These are phyloP conservation scores for Huntiella savannae DNA, from an alignment of 2,329 filamentous ascomycete species.

Conservation along the genomic window DNA sequence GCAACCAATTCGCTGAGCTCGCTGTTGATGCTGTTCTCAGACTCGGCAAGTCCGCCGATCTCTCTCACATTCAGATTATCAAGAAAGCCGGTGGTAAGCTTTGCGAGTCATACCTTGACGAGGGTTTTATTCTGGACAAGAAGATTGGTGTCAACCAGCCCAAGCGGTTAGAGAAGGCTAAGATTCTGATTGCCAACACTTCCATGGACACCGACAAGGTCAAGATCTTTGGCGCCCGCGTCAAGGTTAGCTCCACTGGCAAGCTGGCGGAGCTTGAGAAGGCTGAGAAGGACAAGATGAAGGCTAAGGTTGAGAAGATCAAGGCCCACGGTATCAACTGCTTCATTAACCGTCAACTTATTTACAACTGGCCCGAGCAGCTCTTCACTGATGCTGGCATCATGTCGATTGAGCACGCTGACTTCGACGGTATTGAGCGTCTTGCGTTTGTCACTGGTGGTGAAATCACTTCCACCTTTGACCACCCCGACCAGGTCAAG, in stretches of 20 bases:
- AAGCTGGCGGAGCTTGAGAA: slow-evolving; percentile 97
- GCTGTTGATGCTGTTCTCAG: slow-evolving; percentile 83
- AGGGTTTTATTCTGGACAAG: slow-evolving; percentile 97
- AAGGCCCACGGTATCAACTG: slow-evolving; percentile 98
- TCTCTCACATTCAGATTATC: slow-evolving; percentile 97
- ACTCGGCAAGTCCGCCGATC: slow-evolving; percentile 74
- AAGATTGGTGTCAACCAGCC: slow-evolving; percentile 98
- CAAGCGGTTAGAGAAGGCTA: slow-evolving; percentile 91
- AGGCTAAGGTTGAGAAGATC: slow-evolving; percentile 95
- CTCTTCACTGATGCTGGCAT: slow-evolving; percentile 95
- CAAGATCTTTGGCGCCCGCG: slow-evolving; percentile 94
- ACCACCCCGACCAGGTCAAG: slow-evolving; percentile 93
- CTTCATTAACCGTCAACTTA: slow-evolving; percentile 97
- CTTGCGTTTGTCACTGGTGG: slow-evolving; percentile 88
- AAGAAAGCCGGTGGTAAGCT: slow-evolving; percentile 98
- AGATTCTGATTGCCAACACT: slow-evolving; percentile 94
- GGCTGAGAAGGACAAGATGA: slow-evolving; percentile 98
- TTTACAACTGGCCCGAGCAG: slow-evolving; percentile 99
- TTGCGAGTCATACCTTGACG: slow-evolving; percentile 90
- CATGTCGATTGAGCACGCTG: slow-evolving; percentile 95
- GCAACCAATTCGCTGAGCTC: slow-evolving; percentile 74
- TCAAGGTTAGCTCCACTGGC: slow-evolving; percentile 90
- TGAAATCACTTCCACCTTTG: slow-evolving; percentile 94
- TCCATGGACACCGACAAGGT: slow-evolving; percentile 99
- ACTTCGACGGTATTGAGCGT: slow-evolving; percentile 95